Evolutionary conservation across 1,139 yeast genomes (phyloP).

Genomic region (Protomyces inouyei): DNA sequence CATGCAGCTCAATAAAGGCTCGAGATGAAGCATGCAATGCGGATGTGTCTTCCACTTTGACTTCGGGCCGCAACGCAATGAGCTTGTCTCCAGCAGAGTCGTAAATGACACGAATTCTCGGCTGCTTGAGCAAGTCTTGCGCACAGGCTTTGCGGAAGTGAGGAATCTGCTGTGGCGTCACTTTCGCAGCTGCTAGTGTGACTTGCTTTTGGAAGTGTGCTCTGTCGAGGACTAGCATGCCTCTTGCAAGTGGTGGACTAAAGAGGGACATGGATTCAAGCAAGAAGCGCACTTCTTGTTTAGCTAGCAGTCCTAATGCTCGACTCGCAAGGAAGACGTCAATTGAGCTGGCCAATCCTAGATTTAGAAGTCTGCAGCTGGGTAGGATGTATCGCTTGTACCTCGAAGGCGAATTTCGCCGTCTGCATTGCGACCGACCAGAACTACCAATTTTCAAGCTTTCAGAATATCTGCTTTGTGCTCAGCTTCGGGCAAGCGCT

Average conservation of each 20-base stretch:
- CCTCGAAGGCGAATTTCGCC: too few relatives aligned
- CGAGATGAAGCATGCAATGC: conserved; percentile 26
- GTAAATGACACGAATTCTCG: conserved; percentile 9
- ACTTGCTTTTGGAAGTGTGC: conserved; percentile 14
- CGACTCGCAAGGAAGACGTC: too few relatives aligned
- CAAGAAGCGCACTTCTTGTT: neutral
- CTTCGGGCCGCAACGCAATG: conserved; percentile 21
- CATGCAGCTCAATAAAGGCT: conserved; percentile 24
- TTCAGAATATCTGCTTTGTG: too few relatives aligned
- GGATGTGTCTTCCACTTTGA: conserved; percentile 12
- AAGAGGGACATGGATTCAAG: neutral
- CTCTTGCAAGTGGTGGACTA: conserved; percentile 62
- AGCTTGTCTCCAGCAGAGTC: conserved; percentile 8
- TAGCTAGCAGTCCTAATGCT: too few relatives aligned
- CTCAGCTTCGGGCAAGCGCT: too few relatives aligned
- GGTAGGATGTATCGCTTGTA: too few relatives aligned
- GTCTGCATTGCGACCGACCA: too few relatives aligned
- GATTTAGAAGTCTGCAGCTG: too few relatives aligned
- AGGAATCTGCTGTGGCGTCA: conserved; percentile 19
- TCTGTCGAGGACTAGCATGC: conserved; percentile 46
- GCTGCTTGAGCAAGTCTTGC: conserved; percentile 11
- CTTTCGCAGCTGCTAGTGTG: conserved; percentile 20
- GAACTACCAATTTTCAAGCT: too few relatives aligned
- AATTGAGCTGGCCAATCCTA: too few relatives aligned
- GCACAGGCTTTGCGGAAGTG: conserved; percentile 25